Percentiles rank a stretch among this genome's conserved stretches.
These are phyloP conservation scores for Liriodendron chinense DNA, from an alignment of 164 flowering plant species.

Conservation along the genomic window DNA sequence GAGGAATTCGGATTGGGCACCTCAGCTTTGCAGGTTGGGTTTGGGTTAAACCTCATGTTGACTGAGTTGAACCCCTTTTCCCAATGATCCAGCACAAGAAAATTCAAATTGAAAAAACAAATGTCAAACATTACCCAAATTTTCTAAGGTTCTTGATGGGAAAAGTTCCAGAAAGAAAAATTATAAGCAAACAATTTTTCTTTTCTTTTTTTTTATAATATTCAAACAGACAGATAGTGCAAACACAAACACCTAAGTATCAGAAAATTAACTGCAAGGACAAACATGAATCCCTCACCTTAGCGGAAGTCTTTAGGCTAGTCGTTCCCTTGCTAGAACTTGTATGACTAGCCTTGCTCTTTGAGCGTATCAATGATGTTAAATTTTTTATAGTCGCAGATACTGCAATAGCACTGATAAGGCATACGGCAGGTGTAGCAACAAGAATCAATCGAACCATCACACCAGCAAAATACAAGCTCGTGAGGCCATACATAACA, in stretches of 20 bases:
- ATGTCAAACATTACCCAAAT: too few species aligned
- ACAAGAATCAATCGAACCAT: constrained; percentile 99
- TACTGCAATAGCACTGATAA: constrained; percentile 95
- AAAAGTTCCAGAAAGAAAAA: too few species aligned
- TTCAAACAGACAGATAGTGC: neutral
- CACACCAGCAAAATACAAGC: constrained; percentile 99
- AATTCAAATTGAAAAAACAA: too few species aligned
- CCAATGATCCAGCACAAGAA: too few species aligned
- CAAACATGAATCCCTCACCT: constrained; percentile 40
- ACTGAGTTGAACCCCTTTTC: too few species aligned
- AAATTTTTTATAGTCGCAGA: constrained; percentile 94
- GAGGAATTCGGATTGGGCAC: too few species aligned
- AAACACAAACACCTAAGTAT: neutral
- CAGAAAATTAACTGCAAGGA: neutral
- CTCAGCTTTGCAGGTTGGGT: too few species aligned
- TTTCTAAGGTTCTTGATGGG: too few species aligned
- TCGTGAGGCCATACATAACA: constrained; percentile 95
- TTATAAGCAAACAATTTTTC: too few species aligned
- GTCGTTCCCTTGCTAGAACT: constrained; percentile 49
- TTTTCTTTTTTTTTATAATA: too few species aligned
- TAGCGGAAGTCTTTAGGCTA: constrained; percentile 56
- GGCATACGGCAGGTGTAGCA: constrained; percentile 98
- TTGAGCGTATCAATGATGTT: constrained; percentile 58
- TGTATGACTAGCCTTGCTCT: constrained; percentile 45
- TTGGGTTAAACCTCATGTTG: too few species aligned